Evolutionary conservation across 163 green algal species (phyloP).

Genomic region (Scenedesmus sp.): DNA sequence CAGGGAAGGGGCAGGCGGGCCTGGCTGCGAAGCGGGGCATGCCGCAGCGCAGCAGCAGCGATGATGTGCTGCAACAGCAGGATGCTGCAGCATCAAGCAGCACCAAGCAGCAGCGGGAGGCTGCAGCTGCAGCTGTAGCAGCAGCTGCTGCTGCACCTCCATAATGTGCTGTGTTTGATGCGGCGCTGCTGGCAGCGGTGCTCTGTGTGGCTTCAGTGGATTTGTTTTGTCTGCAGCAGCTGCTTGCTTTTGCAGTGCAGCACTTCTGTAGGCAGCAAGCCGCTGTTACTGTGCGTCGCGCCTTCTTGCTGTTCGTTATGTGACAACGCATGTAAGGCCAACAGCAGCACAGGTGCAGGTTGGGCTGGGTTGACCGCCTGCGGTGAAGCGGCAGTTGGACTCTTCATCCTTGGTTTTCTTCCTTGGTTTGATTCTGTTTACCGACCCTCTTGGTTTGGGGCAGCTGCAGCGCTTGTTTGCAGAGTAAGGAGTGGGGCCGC

Average conservation of each 20-base stretch:
- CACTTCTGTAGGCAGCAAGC: background rate
- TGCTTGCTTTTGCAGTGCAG: constrained; percentile 8
- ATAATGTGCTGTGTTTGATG: background rate
- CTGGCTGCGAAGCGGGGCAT: background rate
- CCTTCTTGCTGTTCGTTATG: background rate
- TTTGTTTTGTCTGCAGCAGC: background rate
- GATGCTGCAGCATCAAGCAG: background rate
- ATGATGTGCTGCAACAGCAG: constrained; percentile 24
- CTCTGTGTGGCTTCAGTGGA: too few species aligned
- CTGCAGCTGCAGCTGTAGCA: constrained; percentile 23
- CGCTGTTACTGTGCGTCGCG: background rate
- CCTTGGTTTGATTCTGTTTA: background rate
- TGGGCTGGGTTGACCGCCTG: background rate
- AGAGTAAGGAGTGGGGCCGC: background rate
- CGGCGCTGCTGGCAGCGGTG: too few species aligned
- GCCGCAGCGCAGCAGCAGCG: background rate
- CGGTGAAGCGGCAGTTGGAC: too few species aligned
- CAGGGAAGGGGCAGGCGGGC: background rate
- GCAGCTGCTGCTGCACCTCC: background rate
- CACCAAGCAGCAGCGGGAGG: constrained; percentile 28
- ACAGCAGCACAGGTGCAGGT: background rate
- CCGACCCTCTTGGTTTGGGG: background rate
- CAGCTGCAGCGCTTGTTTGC: background rate
- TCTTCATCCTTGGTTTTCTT: background rate
- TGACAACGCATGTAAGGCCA: background rate